These are phyloP conservation scores for Mrakiaceae sp. DNA, from an alignment of 1,284 basidiomycete species.

Conservation along the genomic window DNA sequence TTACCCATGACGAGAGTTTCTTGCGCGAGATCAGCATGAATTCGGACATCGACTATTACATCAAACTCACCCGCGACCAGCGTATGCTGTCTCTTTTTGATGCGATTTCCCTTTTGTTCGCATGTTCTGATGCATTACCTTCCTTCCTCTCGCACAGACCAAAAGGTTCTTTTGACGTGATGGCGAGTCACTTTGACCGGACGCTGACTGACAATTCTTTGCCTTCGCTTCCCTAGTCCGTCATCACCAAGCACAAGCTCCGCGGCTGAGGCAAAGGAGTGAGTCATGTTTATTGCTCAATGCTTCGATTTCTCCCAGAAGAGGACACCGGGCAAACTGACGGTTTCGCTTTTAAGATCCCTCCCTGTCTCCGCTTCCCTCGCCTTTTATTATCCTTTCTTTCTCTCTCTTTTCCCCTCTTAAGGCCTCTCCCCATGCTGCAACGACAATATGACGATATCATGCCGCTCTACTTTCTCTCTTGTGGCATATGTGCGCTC, in stretches of 20 bases:
- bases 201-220: background rate
- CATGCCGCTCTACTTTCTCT: too few species aligned
- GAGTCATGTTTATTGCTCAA: background rate
- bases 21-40: constrained; percentile 43
- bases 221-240: background rate
- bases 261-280: background rate
- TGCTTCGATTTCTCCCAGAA: background rate
- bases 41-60: background rate
- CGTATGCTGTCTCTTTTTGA: background rate
- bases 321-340: background rate
- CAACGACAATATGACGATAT: too few species aligned
- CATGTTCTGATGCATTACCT: too few species aligned
- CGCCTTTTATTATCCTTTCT: background rate
- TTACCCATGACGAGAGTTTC: constrained; percentile 91
- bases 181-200: constrained; percentile 29
- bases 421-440: background rate
- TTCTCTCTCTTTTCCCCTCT: background rate
- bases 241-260: background rate
- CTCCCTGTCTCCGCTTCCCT: background rate
- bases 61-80: background rate
- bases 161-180: background rate
- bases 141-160: background rate
- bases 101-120: background rate
- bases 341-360: background rate
- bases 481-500: too few species aligned